These are phyloP conservation scores for Primulina eburnea DNA, from an alignment of 257 asterid genomes.

Conservation along the genomic window DNA sequence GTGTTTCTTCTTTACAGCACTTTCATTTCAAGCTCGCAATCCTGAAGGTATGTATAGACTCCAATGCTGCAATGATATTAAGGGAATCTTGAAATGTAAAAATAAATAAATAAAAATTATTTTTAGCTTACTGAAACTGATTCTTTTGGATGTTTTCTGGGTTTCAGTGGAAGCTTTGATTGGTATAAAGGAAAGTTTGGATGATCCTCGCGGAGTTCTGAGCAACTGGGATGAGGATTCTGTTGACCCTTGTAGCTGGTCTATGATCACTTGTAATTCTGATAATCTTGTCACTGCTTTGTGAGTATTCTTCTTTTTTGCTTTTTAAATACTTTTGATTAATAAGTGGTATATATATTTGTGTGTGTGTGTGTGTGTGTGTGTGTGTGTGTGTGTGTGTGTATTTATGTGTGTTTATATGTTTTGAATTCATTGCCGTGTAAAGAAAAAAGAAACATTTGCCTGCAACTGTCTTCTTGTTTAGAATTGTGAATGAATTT, in stretches of 20 bases:
- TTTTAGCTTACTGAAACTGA: neutral
- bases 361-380: too few species aligned
- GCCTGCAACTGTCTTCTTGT: slow-evolving; percentile 7
- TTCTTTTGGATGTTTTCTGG: neutral
- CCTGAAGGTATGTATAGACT: slow-evolving; percentile 61
- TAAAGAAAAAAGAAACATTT: neutral
- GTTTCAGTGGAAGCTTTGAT: slow-evolving; percentile 71
- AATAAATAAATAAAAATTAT: too few species aligned
- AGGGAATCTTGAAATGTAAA: neutral
- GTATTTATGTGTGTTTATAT: neutral
- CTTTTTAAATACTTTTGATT: neutral
- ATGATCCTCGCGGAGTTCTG: slow-evolving; percentile 84
- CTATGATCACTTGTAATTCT: slow-evolving; percentile 87
- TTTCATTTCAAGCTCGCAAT: slow-evolving; percentile 65
- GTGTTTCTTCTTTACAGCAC: slow-evolving; percentile 29
- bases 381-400: neutral
- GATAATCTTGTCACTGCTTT: slow-evolving; percentile 76
- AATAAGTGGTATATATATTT: too few species aligned
- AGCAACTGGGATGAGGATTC: slow-evolving; percentile 92
- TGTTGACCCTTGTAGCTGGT: slow-evolving; percentile 98
- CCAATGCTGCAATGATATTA: neutral
- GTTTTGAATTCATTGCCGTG: neutral
- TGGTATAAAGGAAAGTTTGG: slow-evolving; percentile 45
- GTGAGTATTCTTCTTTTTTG: slow-evolving; percentile 34
- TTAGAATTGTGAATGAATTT: slow-evolving; percentile 4